phyloP scores from a whole-genome alignment of 495 filamentous ascomycete genomes.

The Venustampulla echinocandica region DNA sequence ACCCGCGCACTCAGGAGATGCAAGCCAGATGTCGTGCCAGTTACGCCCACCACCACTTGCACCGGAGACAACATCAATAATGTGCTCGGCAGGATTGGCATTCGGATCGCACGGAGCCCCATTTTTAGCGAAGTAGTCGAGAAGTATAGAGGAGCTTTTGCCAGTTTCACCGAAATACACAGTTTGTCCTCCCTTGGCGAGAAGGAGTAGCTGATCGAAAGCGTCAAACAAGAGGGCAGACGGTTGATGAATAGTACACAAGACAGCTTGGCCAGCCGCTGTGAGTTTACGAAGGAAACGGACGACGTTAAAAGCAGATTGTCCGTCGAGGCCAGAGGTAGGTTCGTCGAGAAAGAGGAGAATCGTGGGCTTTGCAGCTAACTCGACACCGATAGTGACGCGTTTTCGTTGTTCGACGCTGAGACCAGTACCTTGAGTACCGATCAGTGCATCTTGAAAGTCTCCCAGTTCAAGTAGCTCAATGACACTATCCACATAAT shows the following conservation, averaged over 20 bases:
- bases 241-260: constrained; percentile 25
- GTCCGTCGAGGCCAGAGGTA: constrained; percentile 58
- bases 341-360: constrained; percentile 65
- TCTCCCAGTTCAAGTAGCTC: constrained; percentile 80
- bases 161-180: constrained; percentile 46
- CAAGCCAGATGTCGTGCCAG: constrained; percentile 41
- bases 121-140: constrained; percentile 43
- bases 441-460: constrained; percentile 81
- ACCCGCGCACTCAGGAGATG: too few species aligned
- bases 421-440: constrained; percentile 72
- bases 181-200: constrained; percentile 44
- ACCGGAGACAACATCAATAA: constrained; percentile 42
- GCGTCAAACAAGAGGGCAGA: constrained; percentile 19
- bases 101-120: constrained; percentile 36
- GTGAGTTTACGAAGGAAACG: constrained; percentile 57
- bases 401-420: constrained; percentile 89
- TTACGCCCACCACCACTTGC: constrained; percentile 28
- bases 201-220: constrained; percentile 27
- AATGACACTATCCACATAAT: constrained; percentile 84
- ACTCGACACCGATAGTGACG: constrained; percentile 66
- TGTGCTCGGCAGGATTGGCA: constrained; percentile 51
- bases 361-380: constrained; percentile 57
- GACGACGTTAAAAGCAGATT: constrained; percentile 57
- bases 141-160: constrained; percentile 22
- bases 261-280: constrained; percentile 52